phyloP scores from a whole-genome alignment of 2,329 filamentous ascomycete species.

The Cucurbitaria berberidis region DNA sequence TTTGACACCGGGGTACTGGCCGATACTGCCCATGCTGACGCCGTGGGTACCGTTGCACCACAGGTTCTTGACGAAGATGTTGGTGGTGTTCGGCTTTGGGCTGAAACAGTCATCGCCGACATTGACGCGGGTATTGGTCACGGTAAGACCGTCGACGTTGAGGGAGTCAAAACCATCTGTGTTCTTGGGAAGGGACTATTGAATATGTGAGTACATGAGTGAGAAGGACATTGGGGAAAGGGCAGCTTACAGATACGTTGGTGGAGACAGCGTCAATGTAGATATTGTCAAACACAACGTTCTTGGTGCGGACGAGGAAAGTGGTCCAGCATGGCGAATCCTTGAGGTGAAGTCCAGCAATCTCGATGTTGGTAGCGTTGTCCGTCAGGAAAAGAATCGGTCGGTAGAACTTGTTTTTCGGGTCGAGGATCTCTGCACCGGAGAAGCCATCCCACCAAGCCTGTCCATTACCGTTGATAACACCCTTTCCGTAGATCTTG shows the following conservation, averaged over 20 bases:
- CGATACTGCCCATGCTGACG: conserved; percentile 41
- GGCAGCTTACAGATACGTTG: conserved; percentile 43
- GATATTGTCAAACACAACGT: conserved; percentile 61
- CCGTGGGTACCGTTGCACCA: conserved; percentile 46
- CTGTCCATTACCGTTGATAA: conserved; percentile 60
- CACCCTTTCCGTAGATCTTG: conserved; percentile 63
- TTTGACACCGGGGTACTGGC: conserved; percentile 39
- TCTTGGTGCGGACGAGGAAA: conserved; percentile 64
- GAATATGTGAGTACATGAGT: background rate
- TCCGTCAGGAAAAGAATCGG: conserved; percentile 68
- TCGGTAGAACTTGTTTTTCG: conserved; percentile 62
- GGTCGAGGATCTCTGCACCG: conserved; percentile 57
- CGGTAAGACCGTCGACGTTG: conserved; percentile 60
- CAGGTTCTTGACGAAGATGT: conserved; percentile 42
- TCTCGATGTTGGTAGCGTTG: conserved; percentile 64
- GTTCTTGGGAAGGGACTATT: conserved; percentile 60
- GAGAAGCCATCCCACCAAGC: conserved; percentile 57
- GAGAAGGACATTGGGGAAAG: background rate
- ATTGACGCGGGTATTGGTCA: conserved; percentile 46
- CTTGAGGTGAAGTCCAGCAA: conserved; percentile 65
- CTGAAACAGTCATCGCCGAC: conserved; percentile 45
- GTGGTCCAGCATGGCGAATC: conserved; percentile 70
- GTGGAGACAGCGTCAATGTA: conserved; percentile 62
- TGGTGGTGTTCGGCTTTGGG: conserved; percentile 43
- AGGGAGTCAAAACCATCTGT: conserved; percentile 68